phyloP scores from a whole-genome alignment of 2,329 filamentous ascomycete species.

The Aspergillus uvarum region DNA sequence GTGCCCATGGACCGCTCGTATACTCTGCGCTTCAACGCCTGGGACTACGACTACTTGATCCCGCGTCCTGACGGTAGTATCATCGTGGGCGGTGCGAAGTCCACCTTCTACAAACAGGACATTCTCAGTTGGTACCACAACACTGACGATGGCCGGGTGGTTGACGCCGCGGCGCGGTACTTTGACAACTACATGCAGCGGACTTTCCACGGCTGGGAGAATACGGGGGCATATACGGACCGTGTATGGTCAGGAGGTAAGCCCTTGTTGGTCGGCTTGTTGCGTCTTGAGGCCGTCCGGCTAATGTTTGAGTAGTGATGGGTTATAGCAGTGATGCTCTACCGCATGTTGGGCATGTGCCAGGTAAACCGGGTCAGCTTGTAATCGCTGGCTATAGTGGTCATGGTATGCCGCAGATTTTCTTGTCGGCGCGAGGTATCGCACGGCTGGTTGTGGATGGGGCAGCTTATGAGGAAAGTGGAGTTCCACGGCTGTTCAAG shows the following conservation, averaged over 20 bases:
- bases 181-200: constrained; percentile 43
- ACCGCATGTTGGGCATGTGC: constrained; percentile 55
- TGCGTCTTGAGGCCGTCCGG: neutral
- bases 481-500: constrained; percentile 34
- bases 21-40: constrained; percentile 57
- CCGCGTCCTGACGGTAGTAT: constrained; percentile 55
- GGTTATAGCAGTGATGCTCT: constrained; percentile 52
- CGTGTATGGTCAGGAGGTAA: constrained; percentile 38
- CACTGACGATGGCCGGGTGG: constrained; percentile 52
- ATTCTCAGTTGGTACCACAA: constrained; percentile 47
- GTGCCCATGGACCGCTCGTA: constrained; percentile 50
- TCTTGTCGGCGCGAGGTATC: constrained; percentile 59
- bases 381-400: constrained; percentile 63
- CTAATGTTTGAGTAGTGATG: constrained; percentile 47
- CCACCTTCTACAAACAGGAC: constrained; percentile 35
- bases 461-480: constrained; percentile 26
- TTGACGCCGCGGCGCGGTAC: constrained; percentile 43
- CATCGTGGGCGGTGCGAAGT: constrained; percentile 63
- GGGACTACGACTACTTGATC: constrained; percentile 68
- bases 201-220: constrained; percentile 38
- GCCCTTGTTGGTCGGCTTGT: constrained; percentile 2
- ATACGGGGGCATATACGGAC: constrained; percentile 32
- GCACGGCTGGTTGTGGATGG: constrained; percentile 52
- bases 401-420: constrained; percentile 65
- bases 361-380: constrained; percentile 50